Base-by-base conservation (phyloP, 1,284 basidiomycete genomes). In the Ganoderma lingzhi region DNA sequence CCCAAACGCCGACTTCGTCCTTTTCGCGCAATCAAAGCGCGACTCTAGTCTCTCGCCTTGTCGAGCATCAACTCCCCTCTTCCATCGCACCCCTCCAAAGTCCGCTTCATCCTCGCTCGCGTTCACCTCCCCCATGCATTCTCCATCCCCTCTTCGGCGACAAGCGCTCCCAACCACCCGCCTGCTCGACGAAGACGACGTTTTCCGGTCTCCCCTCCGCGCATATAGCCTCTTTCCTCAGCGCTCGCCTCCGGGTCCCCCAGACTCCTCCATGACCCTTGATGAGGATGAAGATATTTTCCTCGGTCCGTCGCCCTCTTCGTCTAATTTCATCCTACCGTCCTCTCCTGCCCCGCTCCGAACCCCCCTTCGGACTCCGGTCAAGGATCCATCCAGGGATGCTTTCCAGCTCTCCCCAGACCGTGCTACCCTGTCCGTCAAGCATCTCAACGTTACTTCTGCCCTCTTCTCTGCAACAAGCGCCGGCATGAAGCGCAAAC, bases 401-500 rank as follows among this genome's bases (percentile, higher is more conserved):
- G 48, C 66, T 3, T 63, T 71, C 65, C 71, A 75, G 71, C 77
- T 76, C 62, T 72, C 78, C 0, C 74, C 76, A 37, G 68, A 76
- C 44, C 76, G 74, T 14, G 63, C 77, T 63, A 72, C 78, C 10
- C 79, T 83, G 63, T 79, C 78, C 64, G 66, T 74, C 37, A 80
- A 78, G 69, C 78, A 76, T 68, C 76, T 79, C 70, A 81, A 82
- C 69, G 62, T 68, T 72, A n/a, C 66, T 35, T 55, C 63, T 55
- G 30, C 63, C 37, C 15, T 71, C 35, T 65, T 71, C 51, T 60
- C 73, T 28, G 56, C 73, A 23, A 44, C 67, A 28, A 61, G 78
- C 60, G 70, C 78, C 67, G 89, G 90, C 44, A 86, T 85, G 5
- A 93, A 93, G 79, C 87, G 91, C 73, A 93, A 92, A 78, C 88